Percentiles rank a stretch among this genome's conserved stretches.
phyloP scores from a whole-genome alignment of 164 flowering plant species.

The Amborella trichopoda region DNA sequence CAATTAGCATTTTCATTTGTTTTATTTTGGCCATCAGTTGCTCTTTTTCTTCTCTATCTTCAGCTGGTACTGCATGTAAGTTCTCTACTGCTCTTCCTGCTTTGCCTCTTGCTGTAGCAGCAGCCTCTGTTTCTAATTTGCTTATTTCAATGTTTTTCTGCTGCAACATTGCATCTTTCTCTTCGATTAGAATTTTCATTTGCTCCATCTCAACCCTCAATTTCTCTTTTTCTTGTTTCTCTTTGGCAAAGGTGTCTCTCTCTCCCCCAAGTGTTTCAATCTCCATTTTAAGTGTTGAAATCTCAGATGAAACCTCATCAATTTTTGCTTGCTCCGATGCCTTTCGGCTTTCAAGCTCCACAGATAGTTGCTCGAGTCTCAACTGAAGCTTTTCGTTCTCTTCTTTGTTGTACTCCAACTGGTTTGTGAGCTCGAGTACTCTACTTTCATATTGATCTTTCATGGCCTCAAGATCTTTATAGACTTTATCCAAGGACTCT shows the following conservation, averaged over 20 bases:
- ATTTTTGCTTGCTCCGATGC: slow-evolving; percentile 30
- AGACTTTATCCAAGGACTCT: slow-evolving; percentile 36
- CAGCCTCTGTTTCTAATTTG: too few species aligned
- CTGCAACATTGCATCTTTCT: slow-evolving; percentile 27
- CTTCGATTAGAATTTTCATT: slow-evolving; percentile 18
- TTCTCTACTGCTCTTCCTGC: too few species aligned
- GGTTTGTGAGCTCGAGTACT: slow-evolving; percentile 28
- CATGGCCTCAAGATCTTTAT: slow-evolving; percentile 37
- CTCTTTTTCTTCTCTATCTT: not conserved
- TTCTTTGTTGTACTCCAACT: slow-evolving; percentile 18
- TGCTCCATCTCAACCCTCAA: slow-evolving; percentile 26
- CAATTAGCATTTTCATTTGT: not conserved
- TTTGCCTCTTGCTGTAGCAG: too few species aligned
- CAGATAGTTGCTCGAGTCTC: slow-evolving; percentile 30
- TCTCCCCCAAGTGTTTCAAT: slow-evolving; percentile 25
- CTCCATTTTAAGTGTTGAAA: slow-evolving; percentile 30
- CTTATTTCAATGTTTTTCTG: slow-evolving; percentile 28
- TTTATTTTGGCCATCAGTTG: not conserved
- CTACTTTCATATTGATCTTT: slow-evolving; percentile 38
- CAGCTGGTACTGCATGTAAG: too few species aligned
- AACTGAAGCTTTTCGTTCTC: slow-evolving; percentile 26
- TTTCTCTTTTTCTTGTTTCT: slow-evolving; percentile 20
- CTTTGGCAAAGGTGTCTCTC: slow-evolving; percentile 21
- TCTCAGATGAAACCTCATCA: slow-evolving; percentile 25
- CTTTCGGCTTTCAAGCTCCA: slow-evolving; percentile 36